Evolutionary conservation across 352 stramenopile species (phyloP).

Genomic region (Phytophthora cactorum): DNA sequence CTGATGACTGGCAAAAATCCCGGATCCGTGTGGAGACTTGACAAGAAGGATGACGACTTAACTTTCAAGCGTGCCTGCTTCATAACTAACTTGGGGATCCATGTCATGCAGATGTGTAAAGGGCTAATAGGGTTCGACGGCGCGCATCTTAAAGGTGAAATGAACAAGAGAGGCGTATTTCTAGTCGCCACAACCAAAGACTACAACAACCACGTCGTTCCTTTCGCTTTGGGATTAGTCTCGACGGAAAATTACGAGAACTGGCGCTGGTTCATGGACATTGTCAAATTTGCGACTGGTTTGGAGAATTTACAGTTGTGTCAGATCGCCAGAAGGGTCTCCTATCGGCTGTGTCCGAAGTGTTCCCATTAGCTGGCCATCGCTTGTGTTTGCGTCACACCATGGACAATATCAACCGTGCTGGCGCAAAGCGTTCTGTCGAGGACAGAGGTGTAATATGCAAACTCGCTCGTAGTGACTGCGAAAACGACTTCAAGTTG

Average conservation of each 20-base stretch:
- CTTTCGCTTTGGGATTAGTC: constrained; percentile 28
- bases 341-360: neutral
- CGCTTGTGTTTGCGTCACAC: constrained; percentile 15
- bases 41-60: neutral
- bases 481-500: neutral
- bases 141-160: constrained; percentile 28
- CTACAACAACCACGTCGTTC: constrained; percentile 34
- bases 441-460: neutral
- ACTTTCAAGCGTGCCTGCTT: neutral
- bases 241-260: constrained; percentile 28
- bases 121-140: constrained; percentile 22
- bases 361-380: constrained; percentile 3
- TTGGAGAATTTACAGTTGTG: constrained; percentile 2
- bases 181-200: constrained; percentile 29
- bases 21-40: neutral
- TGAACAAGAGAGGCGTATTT: constrained; percentile 31
- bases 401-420: constrained; percentile 2
- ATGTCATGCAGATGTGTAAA: neutral
- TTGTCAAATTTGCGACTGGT: neutral
- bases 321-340: constrained; percentile 10
- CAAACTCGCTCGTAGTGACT: neutral
- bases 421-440: neutral
- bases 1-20: neutral
- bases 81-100: constrained; percentile 17
- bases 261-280: constrained; percentile 23